These are phyloP conservation scores for Saccharomycopsis fodiens DNA, from an alignment of 805 yeast genomes.

Conservation along the genomic window DNA sequence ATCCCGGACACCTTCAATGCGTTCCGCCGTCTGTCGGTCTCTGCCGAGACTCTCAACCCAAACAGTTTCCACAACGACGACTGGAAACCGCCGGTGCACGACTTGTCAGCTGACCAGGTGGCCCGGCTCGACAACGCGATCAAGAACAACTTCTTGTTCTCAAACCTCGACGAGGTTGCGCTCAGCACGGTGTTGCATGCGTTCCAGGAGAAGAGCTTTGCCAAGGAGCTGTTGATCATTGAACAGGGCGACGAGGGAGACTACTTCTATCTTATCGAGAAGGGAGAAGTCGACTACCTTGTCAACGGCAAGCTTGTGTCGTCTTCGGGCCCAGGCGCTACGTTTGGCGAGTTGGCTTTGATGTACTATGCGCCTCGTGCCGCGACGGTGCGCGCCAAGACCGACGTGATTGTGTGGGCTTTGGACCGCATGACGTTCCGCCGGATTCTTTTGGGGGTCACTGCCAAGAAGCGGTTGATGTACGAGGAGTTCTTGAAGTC, in stretches of 20 bases:
- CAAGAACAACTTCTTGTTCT: conserved; percentile 76
- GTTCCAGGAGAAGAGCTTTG: conserved; percentile 62
- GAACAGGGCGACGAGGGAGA: conserved; percentile 94
- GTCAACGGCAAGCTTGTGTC: conserved; percentile 61
- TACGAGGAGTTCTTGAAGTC: conserved; percentile 83
- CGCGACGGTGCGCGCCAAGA: conserved; percentile 75
- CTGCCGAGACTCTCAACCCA: conserved; percentile 83
- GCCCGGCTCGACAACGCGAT: conserved; percentile 63
- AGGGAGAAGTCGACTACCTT: conserved; percentile 74
- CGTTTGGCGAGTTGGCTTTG: conserved; percentile 94
- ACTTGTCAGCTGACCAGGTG: conserved; percentile 56
- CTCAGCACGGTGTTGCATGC: conserved; percentile 74
- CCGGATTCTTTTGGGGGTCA: conserved; percentile 82
- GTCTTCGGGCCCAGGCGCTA: conserved; percentile 76
- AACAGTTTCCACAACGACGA: conserved; percentile 55
- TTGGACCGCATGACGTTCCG: conserved; percentile 90
- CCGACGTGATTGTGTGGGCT: conserved; percentile 80
- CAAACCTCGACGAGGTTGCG: conserved; percentile 72
- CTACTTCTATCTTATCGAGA: conserved; percentile 78
- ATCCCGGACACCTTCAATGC: conserved; percentile 63
- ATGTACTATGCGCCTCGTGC: conserved; percentile 98
- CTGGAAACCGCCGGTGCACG: conserved; percentile 68
- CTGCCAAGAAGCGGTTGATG: conserved; percentile 82
- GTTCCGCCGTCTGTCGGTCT: conserved; percentile 80
- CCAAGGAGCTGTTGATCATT: conserved; percentile 59